A percentile compares a stretch with the other conserved stretches of the same genome.
Conservation (phyloP, 352 stramenopile genomes). For the Pythium plurisporium region DNA sequence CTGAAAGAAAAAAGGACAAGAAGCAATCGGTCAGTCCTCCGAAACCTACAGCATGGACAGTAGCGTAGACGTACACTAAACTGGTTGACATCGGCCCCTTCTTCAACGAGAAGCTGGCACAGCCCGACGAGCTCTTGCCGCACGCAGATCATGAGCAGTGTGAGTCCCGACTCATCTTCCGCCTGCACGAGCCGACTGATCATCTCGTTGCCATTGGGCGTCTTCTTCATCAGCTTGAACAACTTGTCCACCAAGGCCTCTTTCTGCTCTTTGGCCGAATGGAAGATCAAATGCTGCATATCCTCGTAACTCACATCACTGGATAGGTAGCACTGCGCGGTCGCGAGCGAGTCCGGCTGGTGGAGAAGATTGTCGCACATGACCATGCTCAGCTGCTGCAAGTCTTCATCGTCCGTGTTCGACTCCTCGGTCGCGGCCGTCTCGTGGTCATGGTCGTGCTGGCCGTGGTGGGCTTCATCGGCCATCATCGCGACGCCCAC, state of each 20-base stretch:
- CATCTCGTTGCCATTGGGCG: conserved; percentile 38
- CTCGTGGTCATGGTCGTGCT: conserved; percentile 13
- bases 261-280: conserved; percentile 50
- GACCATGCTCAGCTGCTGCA: conserved; percentile 64
- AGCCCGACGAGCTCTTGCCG: conserved; percentile 53
- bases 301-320: conserved; percentile 62
- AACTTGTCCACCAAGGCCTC: conserved; percentile 47
- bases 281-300: conserved; percentile 53
- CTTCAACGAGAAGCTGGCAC: conserved; percentile 57
- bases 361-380: conserved; percentile 33
- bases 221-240: conserved; percentile 53
- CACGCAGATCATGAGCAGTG: conserved; percentile 78
- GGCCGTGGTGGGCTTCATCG: conserved; percentile 6
- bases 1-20: conserved; percentile 17
- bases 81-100: conserved; percentile 79
- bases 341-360: conserved; percentile 23
- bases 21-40: background rate
- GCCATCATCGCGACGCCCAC: conserved; percentile 20
- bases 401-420: conserved; percentile 74
- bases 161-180: conserved; percentile 80
- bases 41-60: no score
- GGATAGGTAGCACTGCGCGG: conserved; percentile 15
- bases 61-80: no score
- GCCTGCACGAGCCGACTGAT: conserved; percentile 45
- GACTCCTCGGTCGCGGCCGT: conserved; percentile 47